Percentiles rank a stretch among this genome's conserved stretches.
phyloP scores from a whole-genome alignment of 2,329 filamentous ascomycete genomes.

The Esteya vermicola region DNA sequence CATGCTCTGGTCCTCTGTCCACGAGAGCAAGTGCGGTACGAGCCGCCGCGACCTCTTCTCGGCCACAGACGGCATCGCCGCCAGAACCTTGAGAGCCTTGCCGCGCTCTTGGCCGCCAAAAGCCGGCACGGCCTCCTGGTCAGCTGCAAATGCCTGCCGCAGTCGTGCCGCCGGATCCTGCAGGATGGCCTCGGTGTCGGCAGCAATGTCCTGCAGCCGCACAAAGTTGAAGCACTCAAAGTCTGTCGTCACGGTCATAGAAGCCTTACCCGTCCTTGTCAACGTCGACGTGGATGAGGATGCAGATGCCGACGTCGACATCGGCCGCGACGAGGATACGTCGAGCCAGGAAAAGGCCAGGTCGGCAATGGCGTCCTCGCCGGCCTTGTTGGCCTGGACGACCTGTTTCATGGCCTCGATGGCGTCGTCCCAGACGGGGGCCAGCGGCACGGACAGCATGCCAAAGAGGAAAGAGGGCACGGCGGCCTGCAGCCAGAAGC shows the following conservation, averaged over 20 bases:
- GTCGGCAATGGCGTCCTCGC: constrained; percentile 58
- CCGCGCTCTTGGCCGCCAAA: constrained; percentile 46
- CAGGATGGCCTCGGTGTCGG: constrained; percentile 36
- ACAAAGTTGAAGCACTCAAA: constrained; percentile 75
- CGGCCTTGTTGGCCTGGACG: constrained; percentile 45
- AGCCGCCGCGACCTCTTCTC: constrained; percentile 77
- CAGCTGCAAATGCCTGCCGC: constrained; percentile 46
- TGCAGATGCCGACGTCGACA: too few relatives aligned
- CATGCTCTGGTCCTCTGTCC: constrained; percentile 41
- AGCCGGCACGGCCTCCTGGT: constrained; percentile 39
- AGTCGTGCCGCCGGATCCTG: constrained; percentile 43
- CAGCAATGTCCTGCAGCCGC: constrained; percentile 38
- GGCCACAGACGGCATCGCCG: constrained; percentile 57
- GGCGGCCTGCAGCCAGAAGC: constrained; percentile 53
- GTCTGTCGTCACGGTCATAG: constrained; percentile 46
- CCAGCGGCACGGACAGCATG: constrained; percentile 70
- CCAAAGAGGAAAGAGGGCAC: constrained; percentile 80
- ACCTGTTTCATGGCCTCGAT: constrained; percentile 63
- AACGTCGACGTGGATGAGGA: too few relatives aligned
- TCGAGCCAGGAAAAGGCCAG: constrained; percentile 69
- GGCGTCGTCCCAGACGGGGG: constrained; percentile 79
- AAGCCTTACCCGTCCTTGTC: too few relatives aligned
- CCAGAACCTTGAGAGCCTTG: constrained; percentile 68
- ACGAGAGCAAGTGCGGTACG: constrained; percentile 73
- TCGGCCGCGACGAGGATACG: constrained; percentile 38